These are phyloP conservation scores for Huntiella decipiens DNA, from an alignment of 2,329 filamentous ascomycete genomes.

Conservation along the genomic window DNA sequence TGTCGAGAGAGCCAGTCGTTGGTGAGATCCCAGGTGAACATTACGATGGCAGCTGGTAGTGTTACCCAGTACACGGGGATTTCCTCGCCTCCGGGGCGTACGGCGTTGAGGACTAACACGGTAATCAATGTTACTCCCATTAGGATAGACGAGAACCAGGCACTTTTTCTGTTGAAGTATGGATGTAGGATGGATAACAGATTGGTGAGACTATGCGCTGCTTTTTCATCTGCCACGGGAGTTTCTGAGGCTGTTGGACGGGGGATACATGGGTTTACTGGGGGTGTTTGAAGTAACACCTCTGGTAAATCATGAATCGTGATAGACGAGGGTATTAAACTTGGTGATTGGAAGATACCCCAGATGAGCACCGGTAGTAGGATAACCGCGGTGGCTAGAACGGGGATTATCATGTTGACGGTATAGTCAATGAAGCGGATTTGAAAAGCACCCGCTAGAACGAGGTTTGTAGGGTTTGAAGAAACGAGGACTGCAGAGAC, in stretches of 20 bases:
- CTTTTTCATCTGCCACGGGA: conserved; percentile 25
- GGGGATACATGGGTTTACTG: conserved; percentile 57
- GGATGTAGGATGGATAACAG: conserved; percentile 61
- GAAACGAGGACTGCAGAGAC: conserved; percentile 59
- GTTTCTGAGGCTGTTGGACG: conserved; percentile 25
- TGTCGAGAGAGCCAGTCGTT: conserved; percentile 45
- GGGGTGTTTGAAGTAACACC: conserved; percentile 32
- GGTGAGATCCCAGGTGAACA: conserved; percentile 47
- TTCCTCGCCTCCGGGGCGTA: conserved; percentile 28
- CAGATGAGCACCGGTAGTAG: conserved; percentile 53
- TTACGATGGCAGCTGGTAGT: conserved; percentile 45
- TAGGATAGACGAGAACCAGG: conserved; percentile 41
- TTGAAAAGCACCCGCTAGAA: conserved; percentile 51
- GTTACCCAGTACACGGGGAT: conserved; percentile 50
- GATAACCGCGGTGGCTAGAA: conserved; percentile 45
- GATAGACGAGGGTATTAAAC: conserved; percentile 45
- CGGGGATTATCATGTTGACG: conserved; percentile 59
- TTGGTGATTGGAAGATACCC: conserved; percentile 44
- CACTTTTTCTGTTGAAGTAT: conserved; percentile 48
- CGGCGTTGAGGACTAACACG: conserved; percentile 46
- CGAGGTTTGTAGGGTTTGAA: conserved; percentile 59
- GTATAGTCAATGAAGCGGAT: conserved; percentile 58
- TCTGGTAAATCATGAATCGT: conserved; percentile 48
- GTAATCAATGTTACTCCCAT: conserved; percentile 51
- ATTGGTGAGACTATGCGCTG: conserved; percentile 35